Base-by-base conservation (phyloP, 805 yeast species). In the Cyberlindnera americana region DNA sequence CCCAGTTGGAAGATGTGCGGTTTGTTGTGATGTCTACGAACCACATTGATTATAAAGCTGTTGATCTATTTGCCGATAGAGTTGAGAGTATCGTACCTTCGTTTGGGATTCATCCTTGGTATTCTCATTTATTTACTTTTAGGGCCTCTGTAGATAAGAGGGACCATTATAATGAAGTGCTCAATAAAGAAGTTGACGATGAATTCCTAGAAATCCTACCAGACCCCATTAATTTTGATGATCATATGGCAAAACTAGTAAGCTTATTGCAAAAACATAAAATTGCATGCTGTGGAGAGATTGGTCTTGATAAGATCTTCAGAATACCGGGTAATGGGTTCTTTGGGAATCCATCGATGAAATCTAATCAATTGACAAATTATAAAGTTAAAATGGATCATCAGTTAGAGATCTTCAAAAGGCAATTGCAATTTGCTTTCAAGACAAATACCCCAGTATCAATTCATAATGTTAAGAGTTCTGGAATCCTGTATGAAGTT, bases 41-140 rank as follows among this genome's bases (percentile, higher is more conserved):
- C 43, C 66, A 61, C 27, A 52, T 53, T 23, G 78, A 72, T 42
- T 34, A 53, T 11, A 43, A 53, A 3, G 41, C 58, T 38, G 61
- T 67, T 5, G 19, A 43, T 18, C 33, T 47, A 18, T 40, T 60
- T 17, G 47, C 49, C 3, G 13, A 34, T 4, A 45, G 72, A 1
- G 14, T 31, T 4, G 34, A 39, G 5, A 39, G 37, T 11, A 39
- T 51, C 16, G 56, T 64, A 8, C 75, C 82, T 0, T 73, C 75
- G 28, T 74, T 76, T 53, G 95, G 98, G 0, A 66, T 88, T 2
- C 99, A 91, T 60, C 99, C 99, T 0, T 91, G 98, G 98, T 90
- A 76, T 53, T 62, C 79, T 3, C 95, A 90, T 57, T 47, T 81
- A 15, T 82, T 77, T 46, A 64, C 73, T 2, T 51, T 45, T 10